phyloP scores from a whole-genome alignment of 208 protist genomes.

The Trypanosoma mega region DNA sequence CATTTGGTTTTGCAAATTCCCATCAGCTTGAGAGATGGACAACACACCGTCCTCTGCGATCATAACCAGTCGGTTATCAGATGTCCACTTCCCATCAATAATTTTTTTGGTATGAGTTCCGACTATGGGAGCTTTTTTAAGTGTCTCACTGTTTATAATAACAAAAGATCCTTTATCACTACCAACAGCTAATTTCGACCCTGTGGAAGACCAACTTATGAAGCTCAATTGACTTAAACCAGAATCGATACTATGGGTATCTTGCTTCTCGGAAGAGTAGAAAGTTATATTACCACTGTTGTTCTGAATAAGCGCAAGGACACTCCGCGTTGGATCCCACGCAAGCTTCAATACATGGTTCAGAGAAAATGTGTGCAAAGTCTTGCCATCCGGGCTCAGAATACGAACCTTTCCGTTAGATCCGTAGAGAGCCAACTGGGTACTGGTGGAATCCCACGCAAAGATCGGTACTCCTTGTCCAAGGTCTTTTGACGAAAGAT shows the following conservation, averaged over 20 bases:
- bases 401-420: slow-evolving; percentile 80
- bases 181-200: slow-evolving; percentile 84
- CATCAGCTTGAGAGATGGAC: slow-evolving; percentile 83
- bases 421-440: slow-evolving; percentile 74
- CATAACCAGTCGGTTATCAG: slow-evolving; percentile 75
- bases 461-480: slow-evolving; percentile 70
- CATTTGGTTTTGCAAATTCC: slow-evolving; percentile 61
- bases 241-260: slow-evolving; percentile 81
- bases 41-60: slow-evolving; percentile 86
- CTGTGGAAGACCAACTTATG: slow-evolving; percentile 84
- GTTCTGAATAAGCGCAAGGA: slow-evolving; percentile 87
- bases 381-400: slow-evolving; percentile 68
- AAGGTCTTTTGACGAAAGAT: slow-evolving; percentile 45
- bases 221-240: slow-evolving; percentile 87
- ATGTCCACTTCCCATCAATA: slow-evolving; percentile 85
- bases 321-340: slow-evolving; percentile 89
- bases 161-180: slow-evolving; percentile 90
- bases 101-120: slow-evolving; percentile 92
- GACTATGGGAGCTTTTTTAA: slow-evolving; percentile 83
- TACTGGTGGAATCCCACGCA: slow-evolving; percentile 69
- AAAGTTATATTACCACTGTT: slow-evolving; percentile 67
- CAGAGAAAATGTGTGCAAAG: slow-evolving; percentile 75
- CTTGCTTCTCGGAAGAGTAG: slow-evolving; percentile 68
- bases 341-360: slow-evolving; percentile 66
- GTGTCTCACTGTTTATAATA: slow-evolving; percentile 93